A percentile compares a stretch with the other conserved stretches of the same genome.
Evolutionary conservation across 306 rosid genomes (phyloP).

Genomic region (Trifolium repens): DNA sequence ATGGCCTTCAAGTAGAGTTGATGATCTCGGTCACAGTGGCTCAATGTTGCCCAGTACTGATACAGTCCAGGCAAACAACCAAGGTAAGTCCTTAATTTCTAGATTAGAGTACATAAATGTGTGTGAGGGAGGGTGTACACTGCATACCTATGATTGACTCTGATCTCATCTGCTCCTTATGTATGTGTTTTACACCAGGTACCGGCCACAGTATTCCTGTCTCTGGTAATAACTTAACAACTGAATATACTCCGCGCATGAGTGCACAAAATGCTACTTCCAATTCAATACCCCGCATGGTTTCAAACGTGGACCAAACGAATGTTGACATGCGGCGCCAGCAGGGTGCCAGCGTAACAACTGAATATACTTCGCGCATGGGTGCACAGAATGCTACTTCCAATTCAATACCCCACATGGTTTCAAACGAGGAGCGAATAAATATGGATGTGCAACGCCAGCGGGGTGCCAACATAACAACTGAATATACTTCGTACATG

Average conservation of each 20-base stretch:
- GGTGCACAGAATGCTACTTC: conserved; percentile 51
- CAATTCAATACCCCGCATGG: conserved; percentile 43
- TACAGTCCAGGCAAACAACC: conserved; percentile 48
- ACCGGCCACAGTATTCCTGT: conserved; percentile 44
- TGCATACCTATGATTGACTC: not conserved
- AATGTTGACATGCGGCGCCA: conserved; percentile 44
- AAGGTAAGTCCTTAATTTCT: conserved; percentile 49
- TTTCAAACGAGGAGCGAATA: conserved; percentile 45
- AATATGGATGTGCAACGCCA: conserved; percentile 42
- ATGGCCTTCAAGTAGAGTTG: conserved; percentile 66
- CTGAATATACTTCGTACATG: conserved; percentile 43
- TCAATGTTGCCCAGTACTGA: conserved; percentile 36
- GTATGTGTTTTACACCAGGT: conserved; percentile 48
- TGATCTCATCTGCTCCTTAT: conserved; percentile 34
- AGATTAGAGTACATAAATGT: not conserved
- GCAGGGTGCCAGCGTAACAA: not conserved
- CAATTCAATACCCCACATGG: conserved; percentile 43
- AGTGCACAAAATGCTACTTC: conserved; percentile 52
- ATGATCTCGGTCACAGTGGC: conserved; percentile 44
- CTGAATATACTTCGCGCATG: conserved; percentile 41
- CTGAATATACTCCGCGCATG: conserved; percentile 43
- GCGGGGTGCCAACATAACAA: conserved; percentile 17
- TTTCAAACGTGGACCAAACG: conserved; percentile 44
- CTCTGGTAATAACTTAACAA: conserved; percentile 42
- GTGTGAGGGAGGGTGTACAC: not conserved